Conservation (phyloP, 257 asterid species). For the Cynanchum wilfordii region DNA sequence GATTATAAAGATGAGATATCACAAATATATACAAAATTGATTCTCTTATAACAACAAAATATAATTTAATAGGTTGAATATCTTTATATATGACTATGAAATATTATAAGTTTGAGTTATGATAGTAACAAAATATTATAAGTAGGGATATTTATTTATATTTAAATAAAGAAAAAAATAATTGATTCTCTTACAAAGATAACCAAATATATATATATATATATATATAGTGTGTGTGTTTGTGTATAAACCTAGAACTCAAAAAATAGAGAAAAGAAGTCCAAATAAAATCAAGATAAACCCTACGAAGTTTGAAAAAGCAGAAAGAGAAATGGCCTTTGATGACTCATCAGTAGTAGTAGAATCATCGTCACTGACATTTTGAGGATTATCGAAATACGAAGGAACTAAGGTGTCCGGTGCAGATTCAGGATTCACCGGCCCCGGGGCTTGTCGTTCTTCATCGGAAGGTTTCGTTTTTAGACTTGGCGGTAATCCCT, state of each 20-base stretch:
- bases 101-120: no score
- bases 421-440: conserved; percentile 48
- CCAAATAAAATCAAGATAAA: conserved; percentile 25
- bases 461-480: conserved; percentile 18
- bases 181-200: not conserved
- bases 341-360: conserved; percentile 31
- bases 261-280: conserved; percentile 16
- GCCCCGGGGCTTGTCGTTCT: conserved; percentile 36
- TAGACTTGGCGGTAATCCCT: conserved; percentile 59
- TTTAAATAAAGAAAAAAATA: no score
- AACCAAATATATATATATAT: not conserved
- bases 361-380: conserved; percentile 36
- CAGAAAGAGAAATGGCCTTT: conserved; percentile 23
- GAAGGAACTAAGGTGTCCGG: conserved; percentile 82
- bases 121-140: no score
- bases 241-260: not conserved
- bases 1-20: no score
- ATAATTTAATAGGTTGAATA: no score
- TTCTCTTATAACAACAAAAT: no score
- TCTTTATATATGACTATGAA: no score
- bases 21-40: no score
- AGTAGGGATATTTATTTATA: no score
- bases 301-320: conserved; percentile 26
- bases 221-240: not conserved
- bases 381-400: conserved; percentile 56